phyloP scores from a whole-genome alignment of 106 monocot species.

The Posidonia australis region DNA sequence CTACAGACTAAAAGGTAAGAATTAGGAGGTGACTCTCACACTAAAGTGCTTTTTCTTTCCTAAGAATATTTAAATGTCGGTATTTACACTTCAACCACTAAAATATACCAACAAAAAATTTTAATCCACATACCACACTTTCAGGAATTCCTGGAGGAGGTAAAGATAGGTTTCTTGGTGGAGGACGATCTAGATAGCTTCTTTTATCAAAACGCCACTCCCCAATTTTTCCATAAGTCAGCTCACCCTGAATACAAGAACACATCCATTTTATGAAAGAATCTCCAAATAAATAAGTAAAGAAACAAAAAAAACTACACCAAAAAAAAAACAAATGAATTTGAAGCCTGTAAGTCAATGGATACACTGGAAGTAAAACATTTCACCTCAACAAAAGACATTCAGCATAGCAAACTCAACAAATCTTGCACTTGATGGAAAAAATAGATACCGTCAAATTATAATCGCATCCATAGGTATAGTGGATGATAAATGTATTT shows the following conservation, averaged over 20 bases:
- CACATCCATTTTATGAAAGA: too few relatives aligned
- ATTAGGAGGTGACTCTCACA: too few relatives aligned
- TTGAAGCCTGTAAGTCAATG: background rate
- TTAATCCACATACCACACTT: constrained; percentile 82
- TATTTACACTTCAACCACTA: background rate
- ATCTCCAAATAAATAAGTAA: background rate
- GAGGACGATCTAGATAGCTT: constrained; percentile 67
- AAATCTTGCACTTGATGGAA: background rate
- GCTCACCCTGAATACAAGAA: constrained; percentile 43
- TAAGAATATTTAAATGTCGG: too few relatives aligned
- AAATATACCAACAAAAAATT: background rate
- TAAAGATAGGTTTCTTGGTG: constrained; percentile 82
- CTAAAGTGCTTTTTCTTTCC: too few relatives aligned
- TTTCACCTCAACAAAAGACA: background rate
- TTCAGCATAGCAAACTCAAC: too few relatives aligned
- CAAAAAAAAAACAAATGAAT: background rate
- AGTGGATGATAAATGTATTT: constrained; percentile 38
- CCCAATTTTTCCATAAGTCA: constrained; percentile 93
- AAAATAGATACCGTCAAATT: constrained; percentile 11
- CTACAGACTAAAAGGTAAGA: too few relatives aligned
- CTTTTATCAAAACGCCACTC: constrained; percentile 99
- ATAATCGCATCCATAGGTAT: constrained; percentile 47
- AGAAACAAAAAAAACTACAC: background rate
- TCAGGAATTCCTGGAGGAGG: constrained; percentile 96
- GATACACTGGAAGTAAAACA: background rate